Conservation (phyloP, 768 basidiomycete genomes). For the Boletus subcaerulescens region DNA sequence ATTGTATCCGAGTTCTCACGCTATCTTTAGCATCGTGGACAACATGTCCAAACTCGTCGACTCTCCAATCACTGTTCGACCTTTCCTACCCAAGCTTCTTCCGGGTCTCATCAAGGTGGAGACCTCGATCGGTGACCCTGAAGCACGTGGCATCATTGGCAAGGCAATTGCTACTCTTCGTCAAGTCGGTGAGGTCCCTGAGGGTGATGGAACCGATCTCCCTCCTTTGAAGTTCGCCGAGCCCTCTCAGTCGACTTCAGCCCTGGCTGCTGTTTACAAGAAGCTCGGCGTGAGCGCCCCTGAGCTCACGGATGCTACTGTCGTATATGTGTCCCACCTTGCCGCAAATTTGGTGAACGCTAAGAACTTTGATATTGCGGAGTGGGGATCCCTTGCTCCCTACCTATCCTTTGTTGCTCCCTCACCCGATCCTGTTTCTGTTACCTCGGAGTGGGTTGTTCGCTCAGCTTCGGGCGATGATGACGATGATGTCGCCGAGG, state of each 20-base stretch:
- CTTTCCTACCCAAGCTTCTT: conserved; percentile 93
- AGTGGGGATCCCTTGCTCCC: conserved; percentile 82
- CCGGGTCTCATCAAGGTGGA: conserved; percentile 96
- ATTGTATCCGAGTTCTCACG: conserved; percentile 16
- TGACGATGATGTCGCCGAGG: conserved; percentile 66
- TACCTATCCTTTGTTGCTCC: conserved; percentile 68
- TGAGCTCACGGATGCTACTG: conserved; percentile 53
- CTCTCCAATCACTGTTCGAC: conserved; percentile 90
- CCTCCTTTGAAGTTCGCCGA: conserved; percentile 81
- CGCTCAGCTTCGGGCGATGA: conserved; percentile 78
- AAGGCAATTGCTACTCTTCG: conserved; percentile 95
- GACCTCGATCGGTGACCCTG: conserved; percentile 93
- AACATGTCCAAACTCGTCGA: conserved; percentile 99
- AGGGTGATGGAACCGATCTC: conserved; percentile 84
- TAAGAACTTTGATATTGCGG: conserved; percentile 88
- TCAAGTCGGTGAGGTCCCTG: conserved; percentile 88
- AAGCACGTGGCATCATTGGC: conserved; percentile 89
- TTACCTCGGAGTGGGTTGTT: conserved; percentile 85
- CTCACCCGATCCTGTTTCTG: conserved; percentile 60
- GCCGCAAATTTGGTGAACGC: conserved; percentile 84
- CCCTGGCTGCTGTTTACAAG: conserved; percentile 79
- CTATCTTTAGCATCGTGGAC: conserved; percentile 73
- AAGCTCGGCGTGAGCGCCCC: conserved; percentile 65
- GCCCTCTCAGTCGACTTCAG: conserved; percentile 57
- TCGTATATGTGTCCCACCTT: conserved; percentile 71